Conservation (phyloP, 768 basidiomycete genomes). For the Terana coerulea region DNA sequence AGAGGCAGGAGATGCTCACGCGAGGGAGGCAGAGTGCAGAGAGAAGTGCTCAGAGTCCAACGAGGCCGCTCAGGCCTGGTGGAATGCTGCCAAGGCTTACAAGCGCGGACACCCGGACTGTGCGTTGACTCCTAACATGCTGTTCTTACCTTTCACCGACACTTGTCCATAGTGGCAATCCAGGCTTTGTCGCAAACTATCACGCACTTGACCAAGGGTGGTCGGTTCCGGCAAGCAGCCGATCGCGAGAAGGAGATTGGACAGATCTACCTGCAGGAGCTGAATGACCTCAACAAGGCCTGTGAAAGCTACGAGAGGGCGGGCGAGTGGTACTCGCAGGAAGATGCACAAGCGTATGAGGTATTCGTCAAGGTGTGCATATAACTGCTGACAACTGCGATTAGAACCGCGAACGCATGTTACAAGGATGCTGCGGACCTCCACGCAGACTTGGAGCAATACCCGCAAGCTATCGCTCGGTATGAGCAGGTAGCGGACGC, state of each 20-base stretch:
- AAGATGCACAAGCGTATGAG: constrained; percentile 95
- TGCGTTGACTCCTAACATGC: constrained; percentile 34
- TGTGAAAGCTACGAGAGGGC: constrained; percentile 90
- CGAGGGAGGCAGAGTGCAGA: constrained; percentile 92
- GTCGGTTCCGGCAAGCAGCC: constrained; percentile 95
- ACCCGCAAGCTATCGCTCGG: constrained; percentile 75
- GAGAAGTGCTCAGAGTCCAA: constrained; percentile 83
- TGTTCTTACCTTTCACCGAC: neutral
- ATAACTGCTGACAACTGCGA: too few relatives aligned
- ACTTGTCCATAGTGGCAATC: constrained; percentile 68
- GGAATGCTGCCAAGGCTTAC: constrained; percentile 96
- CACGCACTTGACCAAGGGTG: constrained; percentile 72
- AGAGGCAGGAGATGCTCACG: constrained; percentile 89
- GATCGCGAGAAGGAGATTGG: constrained; percentile 98
- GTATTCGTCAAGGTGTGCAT: neutral
- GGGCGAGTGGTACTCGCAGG: constrained; percentile 96
- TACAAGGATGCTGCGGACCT: constrained; percentile 97
- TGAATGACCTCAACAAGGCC: constrained; percentile 75
- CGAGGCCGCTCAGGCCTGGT: constrained; percentile 98
- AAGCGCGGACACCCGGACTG: constrained; percentile 85
- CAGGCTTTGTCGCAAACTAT: constrained; percentile 85
- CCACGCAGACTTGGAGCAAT: constrained; percentile 86
- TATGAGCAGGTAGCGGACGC: constrained; percentile 90
- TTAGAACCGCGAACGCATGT: constrained; percentile 91
- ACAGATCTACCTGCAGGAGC: constrained; percentile 85